Conservation (phyloP, 1,139 yeast genomes). For the Yamadazyma membranifaciens region DNA sequence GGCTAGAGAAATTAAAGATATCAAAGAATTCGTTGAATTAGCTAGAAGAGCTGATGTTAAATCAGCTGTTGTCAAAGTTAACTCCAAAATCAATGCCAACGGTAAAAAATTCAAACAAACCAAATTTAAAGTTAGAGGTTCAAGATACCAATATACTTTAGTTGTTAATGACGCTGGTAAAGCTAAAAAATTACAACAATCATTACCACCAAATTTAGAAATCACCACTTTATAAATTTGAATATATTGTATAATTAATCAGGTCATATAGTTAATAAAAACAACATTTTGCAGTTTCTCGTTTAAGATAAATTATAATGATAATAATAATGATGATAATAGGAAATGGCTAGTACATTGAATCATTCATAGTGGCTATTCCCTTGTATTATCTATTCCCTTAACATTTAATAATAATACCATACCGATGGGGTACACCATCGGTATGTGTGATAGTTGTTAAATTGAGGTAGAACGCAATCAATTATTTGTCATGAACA, state of each 20-base stretch:
- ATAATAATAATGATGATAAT: background rate
- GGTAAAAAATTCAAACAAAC: slow-evolving; percentile 90
- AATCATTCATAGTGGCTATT: too few relatives aligned
- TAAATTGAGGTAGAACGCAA: too few relatives aligned
- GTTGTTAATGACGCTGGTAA: slow-evolving; percentile 94
- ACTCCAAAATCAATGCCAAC: slow-evolving; percentile 81
- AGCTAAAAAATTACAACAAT: slow-evolving; percentile 98
- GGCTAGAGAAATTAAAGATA: slow-evolving; percentile 79
- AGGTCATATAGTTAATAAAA: slow-evolving; percentile 10
- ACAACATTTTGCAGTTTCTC: slow-evolving; percentile 2
- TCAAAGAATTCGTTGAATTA: slow-evolving; percentile 96
- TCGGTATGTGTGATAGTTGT: too few relatives aligned
- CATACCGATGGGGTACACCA: too few relatives aligned
- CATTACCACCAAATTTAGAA: slow-evolving; percentile 93
- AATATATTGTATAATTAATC: slow-evolving; percentile 17
- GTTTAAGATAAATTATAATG: too few relatives aligned
- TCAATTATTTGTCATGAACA: too few relatives aligned
- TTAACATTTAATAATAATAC: too few relatives aligned
- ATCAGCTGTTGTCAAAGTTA: slow-evolving; percentile 86
- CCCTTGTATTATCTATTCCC: too few relatives aligned
- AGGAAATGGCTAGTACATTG: too few relatives aligned
- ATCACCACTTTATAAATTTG: slow-evolving; percentile 60
- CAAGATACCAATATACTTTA: slow-evolving; percentile 93
- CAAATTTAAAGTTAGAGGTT: slow-evolving; percentile 99
- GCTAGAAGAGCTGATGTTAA: slow-evolving; percentile 97